Base-by-base conservation (phyloP, 768 basidiomycete genomes). In the Clitopilus hobsonii region DNA sequence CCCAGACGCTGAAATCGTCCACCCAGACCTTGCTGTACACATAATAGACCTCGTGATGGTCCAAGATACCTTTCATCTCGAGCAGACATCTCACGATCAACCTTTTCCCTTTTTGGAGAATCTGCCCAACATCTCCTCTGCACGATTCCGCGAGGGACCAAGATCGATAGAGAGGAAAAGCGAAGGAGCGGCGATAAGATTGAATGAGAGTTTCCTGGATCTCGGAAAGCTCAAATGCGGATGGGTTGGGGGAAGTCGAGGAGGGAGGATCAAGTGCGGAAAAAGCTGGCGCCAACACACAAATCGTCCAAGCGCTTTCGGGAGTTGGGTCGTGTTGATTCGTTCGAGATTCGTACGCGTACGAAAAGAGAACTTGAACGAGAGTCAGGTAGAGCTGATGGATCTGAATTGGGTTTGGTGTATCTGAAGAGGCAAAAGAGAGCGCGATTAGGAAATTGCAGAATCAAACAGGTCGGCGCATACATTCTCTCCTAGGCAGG, bases 11-110 rank as follows among this genome's bases (percentile, higher is more conserved):
- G 61, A 89, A 86, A 63, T 93, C 91, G 58, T 91, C 86, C 41
- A 92, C 60, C 91, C 91, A 94, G 28, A 92, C 80, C 66, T 90
- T 91, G 68, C 82, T 86, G 67, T 91, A 94, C n/a, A 91, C 76
- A 66, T 91, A 92, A 69, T 94, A 94, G 8, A 89, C 85, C 58
- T 91, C 90, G 59, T 91, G 89, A 61, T 82, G 85, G 62, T 91
- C 90, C 58, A 94, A 69, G 49, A 91, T 83, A 36, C 75, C 67
- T 69, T 88, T 91, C 73, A 86, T 76, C 66, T 84, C 85, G 41
- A 94, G 71, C 29, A 94, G 74, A 62, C 79, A 85, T 60, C 88
- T 81, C 53, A 83, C 67, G 22, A 89, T 74, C 28, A 70, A 73
- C 36, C 87, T 79, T 69, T 79, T 85, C 1, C 91, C 91, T 54